These are phyloP conservation scores for Acer yangbiense DNA, from an alignment of 345 rosid species.

Conservation along the genomic window DNA sequence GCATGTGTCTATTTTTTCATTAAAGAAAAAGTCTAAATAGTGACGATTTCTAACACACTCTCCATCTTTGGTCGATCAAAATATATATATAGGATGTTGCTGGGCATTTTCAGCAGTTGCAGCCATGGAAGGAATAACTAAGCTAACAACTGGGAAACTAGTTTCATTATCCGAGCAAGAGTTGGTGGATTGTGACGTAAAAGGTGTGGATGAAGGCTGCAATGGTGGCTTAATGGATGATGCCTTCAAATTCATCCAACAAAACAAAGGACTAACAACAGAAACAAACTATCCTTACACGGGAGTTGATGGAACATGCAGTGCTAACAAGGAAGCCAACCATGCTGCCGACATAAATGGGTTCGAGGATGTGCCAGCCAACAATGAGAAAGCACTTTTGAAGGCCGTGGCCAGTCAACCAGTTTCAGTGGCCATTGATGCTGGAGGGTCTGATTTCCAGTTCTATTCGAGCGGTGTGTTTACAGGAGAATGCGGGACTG, in stretches of 20 bases:
- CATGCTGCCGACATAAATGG: slow-evolving; percentile 32
- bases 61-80: neutral
- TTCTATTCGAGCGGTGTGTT: slow-evolving; percentile 35
- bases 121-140: slow-evolving; percentile 45
- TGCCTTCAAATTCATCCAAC: slow-evolving; percentile 33
- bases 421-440: slow-evolving; percentile 36
- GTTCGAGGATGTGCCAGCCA: slow-evolving; percentile 31
- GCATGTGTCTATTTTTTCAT: neutral
- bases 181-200: slow-evolving; percentile 45
- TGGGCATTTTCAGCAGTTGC: slow-evolving; percentile 61
- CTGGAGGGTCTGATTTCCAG: slow-evolving; percentile 29
- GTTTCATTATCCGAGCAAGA: slow-evolving; percentile 44
- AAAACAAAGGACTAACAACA: slow-evolving; percentile 27
- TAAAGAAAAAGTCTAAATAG: neutral
- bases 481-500: slow-evolving; percentile 28
- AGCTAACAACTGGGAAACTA: slow-evolving; percentile 33
- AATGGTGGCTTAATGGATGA: slow-evolving; percentile 41
- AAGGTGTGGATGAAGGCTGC: slow-evolving; percentile 43
- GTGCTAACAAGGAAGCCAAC: slow-evolving; percentile 15
- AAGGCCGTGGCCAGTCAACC: slow-evolving; percentile 38
- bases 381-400: slow-evolving; percentile 30
- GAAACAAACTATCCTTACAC: slow-evolving; percentile 34
- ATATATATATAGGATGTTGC: slow-evolving; percentile 37
- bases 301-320: slow-evolving; percentile 34
- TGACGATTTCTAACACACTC: neutral